Percentiles rank a stretch among this genome's conserved stretches.
These are phyloP conservation scores for Tricholoma flavovirens DNA, from an alignment of 768 basidiomycete genomes.

Conservation along the genomic window DNA sequence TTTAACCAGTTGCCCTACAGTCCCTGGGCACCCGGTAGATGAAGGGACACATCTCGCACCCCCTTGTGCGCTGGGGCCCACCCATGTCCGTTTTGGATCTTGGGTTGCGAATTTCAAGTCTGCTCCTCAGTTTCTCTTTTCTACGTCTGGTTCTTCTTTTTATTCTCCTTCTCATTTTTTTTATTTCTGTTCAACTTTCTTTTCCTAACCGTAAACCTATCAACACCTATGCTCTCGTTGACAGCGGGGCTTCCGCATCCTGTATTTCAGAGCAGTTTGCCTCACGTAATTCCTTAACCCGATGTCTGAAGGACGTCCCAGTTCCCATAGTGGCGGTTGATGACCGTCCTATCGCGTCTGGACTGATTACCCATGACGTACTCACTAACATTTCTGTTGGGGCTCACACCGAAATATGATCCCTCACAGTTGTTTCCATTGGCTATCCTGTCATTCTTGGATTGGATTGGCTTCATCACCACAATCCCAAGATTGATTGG, in stretches of 20 bases:
- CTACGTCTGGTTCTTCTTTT: constrained; percentile 7
- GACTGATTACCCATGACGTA: constrained; percentile 28
- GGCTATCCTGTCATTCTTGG: constrained; percentile 23
- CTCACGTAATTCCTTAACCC: constrained; percentile 26
- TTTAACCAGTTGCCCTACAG: not conserved
- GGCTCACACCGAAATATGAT: constrained; percentile 17
- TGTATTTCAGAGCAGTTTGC: constrained; percentile 32
- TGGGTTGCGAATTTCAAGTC: constrained; percentile 15
- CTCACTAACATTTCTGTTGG: constrained; percentile 15
- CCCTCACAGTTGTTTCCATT: constrained; percentile 21
- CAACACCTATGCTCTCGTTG: constrained; percentile 30
- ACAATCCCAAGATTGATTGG: constrained; percentile 24
- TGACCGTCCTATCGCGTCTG: constrained; percentile 24
- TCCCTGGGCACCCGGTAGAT: constrained; percentile 18
- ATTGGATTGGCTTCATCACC: constrained; percentile 19
- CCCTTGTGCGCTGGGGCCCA: constrained; percentile 10
- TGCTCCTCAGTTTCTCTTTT: constrained; percentile 17
- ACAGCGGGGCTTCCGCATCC: constrained; percentile 30
- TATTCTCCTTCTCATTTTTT: constrained; percentile 20
- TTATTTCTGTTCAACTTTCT: constrained; percentile 20
- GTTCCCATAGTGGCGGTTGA: constrained; percentile 32
- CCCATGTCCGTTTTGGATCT: constrained; percentile 10
- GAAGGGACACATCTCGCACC: constrained; percentile 18
- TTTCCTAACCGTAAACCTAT: constrained; percentile 28
- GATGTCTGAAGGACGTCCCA: constrained; percentile 23